Percentiles rank a stretch among this genome's conserved stretches.
Conservation (phyloP, 192 early-diverging fungal species). For the Dissophora globulifera region DNA sequence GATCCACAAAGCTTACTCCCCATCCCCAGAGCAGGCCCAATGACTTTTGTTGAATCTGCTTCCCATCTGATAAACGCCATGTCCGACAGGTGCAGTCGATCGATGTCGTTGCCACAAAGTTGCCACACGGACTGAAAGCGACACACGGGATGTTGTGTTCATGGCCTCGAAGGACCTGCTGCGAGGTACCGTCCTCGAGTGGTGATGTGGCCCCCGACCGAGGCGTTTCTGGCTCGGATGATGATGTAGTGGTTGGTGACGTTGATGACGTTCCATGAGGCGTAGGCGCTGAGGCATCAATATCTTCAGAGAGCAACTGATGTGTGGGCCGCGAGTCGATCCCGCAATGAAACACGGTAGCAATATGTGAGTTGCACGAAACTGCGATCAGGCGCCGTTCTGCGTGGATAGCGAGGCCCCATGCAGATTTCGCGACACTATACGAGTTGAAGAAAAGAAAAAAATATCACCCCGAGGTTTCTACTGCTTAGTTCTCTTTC, state of each 20-base stretch:
- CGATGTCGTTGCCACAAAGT: conserved; percentile 64
- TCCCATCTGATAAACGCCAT: conserved; percentile 56
- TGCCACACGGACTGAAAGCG: conserved; percentile 63
- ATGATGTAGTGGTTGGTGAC: background rate
- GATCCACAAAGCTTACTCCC: conserved; percentile 27
- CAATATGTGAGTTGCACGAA: conserved; percentile 58
- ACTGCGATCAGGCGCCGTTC: conserved; percentile 63
- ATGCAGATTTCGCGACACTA: conserved; percentile 59
- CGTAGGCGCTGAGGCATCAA: background rate
- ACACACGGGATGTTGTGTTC: conserved; percentile 70
- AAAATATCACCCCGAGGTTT: no score
- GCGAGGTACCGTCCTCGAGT: conserved; percentile 5
- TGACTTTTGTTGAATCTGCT: conserved; percentile 36
- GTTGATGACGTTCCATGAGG: background rate
- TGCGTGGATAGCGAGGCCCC: conserved; percentile 70
- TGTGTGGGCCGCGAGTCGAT: conserved; percentile 24
- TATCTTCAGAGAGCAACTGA: background rate
- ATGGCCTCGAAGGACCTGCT: conserved; percentile 61
- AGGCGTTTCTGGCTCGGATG: background rate
- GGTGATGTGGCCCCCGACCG: conserved; percentile 1
- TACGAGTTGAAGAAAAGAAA: background rate
- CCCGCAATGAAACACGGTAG: conserved; percentile 59
- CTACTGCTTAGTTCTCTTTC: no score
- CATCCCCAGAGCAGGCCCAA: conserved; percentile 37
- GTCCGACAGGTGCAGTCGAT: conserved; percentile 64